Base-by-base conservation (phyloP, 2,329 filamentous ascomycete genomes). In the Fusarium sp. region DNA sequence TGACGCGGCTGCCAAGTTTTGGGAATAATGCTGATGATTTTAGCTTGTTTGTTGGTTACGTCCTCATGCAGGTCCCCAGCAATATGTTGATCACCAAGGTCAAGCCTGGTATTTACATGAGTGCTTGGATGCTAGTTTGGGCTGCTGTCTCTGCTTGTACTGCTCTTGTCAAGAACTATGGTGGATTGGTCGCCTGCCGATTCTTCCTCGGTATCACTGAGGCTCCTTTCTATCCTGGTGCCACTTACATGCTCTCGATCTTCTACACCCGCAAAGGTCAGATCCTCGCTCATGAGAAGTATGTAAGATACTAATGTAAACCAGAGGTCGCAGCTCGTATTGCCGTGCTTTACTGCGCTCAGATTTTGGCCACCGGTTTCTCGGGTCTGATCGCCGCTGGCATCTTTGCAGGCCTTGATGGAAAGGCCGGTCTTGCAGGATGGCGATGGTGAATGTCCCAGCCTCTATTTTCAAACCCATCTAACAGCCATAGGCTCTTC, bases 301-400 rank as follows among this genome's bases (percentile, higher is more conserved):
- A 29, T 18, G 5, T 15, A 23, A 23, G 15, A 42, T 39, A 37
- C 46, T 73, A 15, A 73, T 11, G 7, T n/a, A 5, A 52, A 92
- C 91, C 75, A 76, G 91, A 92, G 78, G 82, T 92, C 4, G 89
- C 87, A 9, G 82, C 91, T 37, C 84, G 90, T 8, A 91, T 90
- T 33, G 88, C 89, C 7, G 81, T 91, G 6, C 84, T 83, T 4
- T 83, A 86, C 69, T 89, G 89, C 3, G 92, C 90, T 0, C 89
- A 90, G 10, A 83, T 93, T 19, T 85, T 93, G 4, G 90, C 89
- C 2, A 91, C 90, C 3, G 91, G 91, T 1, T 92, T 93, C 75
- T 91, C 90, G 0, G 91, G 90, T 4, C 79, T 90, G 7, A 87
- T 90, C 38, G 86, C 87, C 1, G 88, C 87, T 1, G 88, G 91